Evolutionary conservation across 2,329 filamentous ascomycete genomes (phyloP).

Genomic region (Periconia macrospinosa): DNA sequence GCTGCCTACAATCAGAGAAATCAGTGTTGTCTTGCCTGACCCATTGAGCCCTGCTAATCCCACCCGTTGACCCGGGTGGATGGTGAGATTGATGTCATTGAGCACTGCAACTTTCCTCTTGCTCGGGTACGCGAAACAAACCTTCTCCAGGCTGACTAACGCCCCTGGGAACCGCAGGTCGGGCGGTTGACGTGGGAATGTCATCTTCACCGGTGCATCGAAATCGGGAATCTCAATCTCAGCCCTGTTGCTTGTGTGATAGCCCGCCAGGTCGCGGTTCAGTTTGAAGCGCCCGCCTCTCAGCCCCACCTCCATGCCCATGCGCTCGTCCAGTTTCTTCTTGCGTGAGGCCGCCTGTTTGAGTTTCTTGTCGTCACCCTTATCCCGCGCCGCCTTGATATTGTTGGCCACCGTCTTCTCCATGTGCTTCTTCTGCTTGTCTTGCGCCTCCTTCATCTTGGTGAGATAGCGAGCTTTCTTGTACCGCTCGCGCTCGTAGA

Average conservation of each 20-base stretch:
- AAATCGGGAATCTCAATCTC: constrained; percentile 72
- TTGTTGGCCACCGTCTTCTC: constrained; percentile 76
- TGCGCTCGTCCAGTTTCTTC: constrained; percentile 81
- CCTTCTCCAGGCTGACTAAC: constrained; percentile 71
- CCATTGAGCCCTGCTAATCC: constrained; percentile 81
- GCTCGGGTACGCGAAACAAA: constrained; percentile 65
- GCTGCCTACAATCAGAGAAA: constrained; percentile 68
- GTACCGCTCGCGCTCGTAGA: constrained; percentile 69
- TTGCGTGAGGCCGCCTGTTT: constrained; percentile 83
- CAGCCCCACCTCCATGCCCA: constrained; percentile 73
- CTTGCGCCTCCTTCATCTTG: constrained; percentile 80
- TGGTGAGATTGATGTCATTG: constrained; percentile 66
- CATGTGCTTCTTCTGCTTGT: constrained; percentile 78
- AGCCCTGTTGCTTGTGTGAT: constrained; percentile 54
- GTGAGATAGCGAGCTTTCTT: constrained; percentile 69
- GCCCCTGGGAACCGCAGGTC: constrained; percentile 76
- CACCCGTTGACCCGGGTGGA: constrained; percentile 73
- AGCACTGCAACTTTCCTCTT: constrained; percentile 52
- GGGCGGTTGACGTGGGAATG: constrained; percentile 62
- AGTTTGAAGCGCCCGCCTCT: constrained; percentile 79
- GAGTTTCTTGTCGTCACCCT: constrained; percentile 81
- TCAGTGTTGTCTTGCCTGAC: constrained; percentile 77
- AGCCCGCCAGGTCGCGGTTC: constrained; percentile 68
- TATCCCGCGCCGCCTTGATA: constrained; percentile 72
- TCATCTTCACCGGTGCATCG: constrained; percentile 59